These are phyloP conservation scores for Cladosporium sp. DNA, from an alignment of 2,329 filamentous ascomycete genomes.

Conservation along the genomic window DNA sequence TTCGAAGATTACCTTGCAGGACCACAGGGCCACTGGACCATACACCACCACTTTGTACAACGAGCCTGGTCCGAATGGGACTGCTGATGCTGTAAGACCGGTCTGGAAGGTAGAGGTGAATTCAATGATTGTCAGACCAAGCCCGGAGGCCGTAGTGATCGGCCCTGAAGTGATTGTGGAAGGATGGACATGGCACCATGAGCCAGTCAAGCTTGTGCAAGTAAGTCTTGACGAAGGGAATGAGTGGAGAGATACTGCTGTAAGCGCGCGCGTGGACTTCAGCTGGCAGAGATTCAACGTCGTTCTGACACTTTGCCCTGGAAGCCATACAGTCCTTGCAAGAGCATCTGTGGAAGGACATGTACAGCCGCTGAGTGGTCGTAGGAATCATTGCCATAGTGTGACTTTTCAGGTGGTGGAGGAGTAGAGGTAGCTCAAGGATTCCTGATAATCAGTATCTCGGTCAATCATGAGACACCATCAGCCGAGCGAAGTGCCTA, in stretches of 20 bases:
- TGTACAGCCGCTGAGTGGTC: slow-evolving; percentile 22
- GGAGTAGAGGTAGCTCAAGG: no score
- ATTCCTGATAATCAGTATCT: no score
- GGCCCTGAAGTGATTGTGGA: slow-evolving; percentile 13
- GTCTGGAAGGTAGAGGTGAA: slow-evolving; percentile 29
- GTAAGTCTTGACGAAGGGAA: slow-evolving; percentile 20
- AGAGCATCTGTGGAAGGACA: slow-evolving; percentile 15
- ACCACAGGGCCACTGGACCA: slow-evolving; percentile 21
- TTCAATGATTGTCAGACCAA: slow-evolving; percentile 27
- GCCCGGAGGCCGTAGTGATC: slow-evolving; percentile 13
- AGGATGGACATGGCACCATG: slow-evolving; percentile 29
- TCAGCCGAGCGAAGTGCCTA: no score
- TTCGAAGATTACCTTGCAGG: slow-evolving; percentile 22
- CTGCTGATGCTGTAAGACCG: slow-evolving; percentile 18
- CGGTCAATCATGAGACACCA: no score
- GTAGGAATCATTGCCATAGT: slow-evolving; percentile 25
- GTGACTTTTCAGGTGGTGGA: slow-evolving; percentile 17
- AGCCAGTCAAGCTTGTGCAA: slow-evolving; percentile 20
- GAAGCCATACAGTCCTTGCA: slow-evolving; percentile 10
- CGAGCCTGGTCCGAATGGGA: slow-evolving; percentile 16
- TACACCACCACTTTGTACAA: slow-evolving; percentile 31
- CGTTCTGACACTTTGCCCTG: slow-evolving; percentile 4
- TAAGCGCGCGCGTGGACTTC: slow-evolving; percentile 13
- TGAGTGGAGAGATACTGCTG: slow-evolving; percentile 12
- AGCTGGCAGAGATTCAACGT: slow-evolving; percentile 19